Conservation (phyloP, 2,329 filamentous ascomycete species). For the Microthyrium microscopicum region DNA sequence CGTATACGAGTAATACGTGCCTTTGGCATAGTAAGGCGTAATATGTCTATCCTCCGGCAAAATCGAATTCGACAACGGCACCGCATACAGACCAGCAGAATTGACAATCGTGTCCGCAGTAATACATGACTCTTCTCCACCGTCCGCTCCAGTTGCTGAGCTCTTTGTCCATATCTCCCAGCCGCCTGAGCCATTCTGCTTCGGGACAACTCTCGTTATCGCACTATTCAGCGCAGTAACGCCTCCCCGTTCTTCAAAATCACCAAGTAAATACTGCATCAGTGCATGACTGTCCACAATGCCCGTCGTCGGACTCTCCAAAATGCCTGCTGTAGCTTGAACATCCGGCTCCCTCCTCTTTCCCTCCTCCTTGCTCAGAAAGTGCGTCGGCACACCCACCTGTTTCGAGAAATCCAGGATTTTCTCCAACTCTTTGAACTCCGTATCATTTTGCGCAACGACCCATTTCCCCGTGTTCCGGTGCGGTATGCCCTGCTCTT, state of each 20-base stretch:
- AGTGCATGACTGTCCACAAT: constrained; percentile 78
- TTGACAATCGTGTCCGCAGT: constrained; percentile 69
- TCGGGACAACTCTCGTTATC: constrained; percentile 45
- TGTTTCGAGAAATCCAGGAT: constrained; percentile 36
- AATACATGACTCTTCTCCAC: constrained; percentile 25
- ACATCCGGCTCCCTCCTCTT: constrained; percentile 55
- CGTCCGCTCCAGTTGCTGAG: constrained; percentile 26
- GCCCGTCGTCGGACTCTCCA: constrained; percentile 76
- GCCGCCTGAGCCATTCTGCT: constrained; percentile 35
- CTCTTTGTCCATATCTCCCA: constrained; percentile 49
- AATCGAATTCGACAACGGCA: constrained; percentile 67
- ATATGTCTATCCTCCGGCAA: constrained; percentile 39
- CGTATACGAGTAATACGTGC: constrained; percentile 81
- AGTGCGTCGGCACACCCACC: constrained; percentile 53
- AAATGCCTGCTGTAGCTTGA: constrained; percentile 49
- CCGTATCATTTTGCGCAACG: constrained; percentile 62
- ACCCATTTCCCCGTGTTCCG: constrained; percentile 82
- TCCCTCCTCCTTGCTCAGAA: constrained; percentile 49
- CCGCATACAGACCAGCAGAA: constrained; percentile 66
- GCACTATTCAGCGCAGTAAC: constrained; percentile 51
- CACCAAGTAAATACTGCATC: constrained; percentile 65
- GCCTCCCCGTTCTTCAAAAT: constrained; percentile 62
- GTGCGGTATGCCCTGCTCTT: constrained; percentile 48
- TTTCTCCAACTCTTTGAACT: constrained; percentile 46
- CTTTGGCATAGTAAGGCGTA: constrained; percentile 71